phyloP scores from a whole-genome alignment of 2,329 filamentous ascomycete genomes.

The Plenodomus lindquistii region DNA sequence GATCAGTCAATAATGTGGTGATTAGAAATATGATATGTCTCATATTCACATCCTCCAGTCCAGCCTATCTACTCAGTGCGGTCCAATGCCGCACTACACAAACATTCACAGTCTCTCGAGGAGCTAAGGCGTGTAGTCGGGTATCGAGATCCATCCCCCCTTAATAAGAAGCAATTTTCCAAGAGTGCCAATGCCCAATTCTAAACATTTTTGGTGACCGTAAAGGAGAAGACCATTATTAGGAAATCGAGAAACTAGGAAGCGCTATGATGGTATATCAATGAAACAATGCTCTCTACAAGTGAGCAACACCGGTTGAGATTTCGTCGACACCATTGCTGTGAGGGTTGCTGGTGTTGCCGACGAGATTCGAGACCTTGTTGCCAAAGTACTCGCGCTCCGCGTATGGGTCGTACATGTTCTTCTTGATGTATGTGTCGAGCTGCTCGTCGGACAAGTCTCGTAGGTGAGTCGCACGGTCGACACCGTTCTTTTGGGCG shows the following conservation, averaged over 20 bases:
- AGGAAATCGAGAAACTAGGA: not conserved
- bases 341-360: slow-evolving; percentile 21
- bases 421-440: slow-evolving; percentile 63
- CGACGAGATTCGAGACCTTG: slow-evolving; percentile 41
- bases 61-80: not conserved
- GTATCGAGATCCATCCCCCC: not conserved
- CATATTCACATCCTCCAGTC: not conserved
- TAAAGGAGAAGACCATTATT: not conserved
- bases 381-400: slow-evolving; percentile 49
- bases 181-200: not conserved
- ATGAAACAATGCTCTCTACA: slow-evolving; percentile 27
- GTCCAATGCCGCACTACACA: not conserved
- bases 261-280: slow-evolving; percentile 10
- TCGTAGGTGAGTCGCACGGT: slow-evolving; percentile 63
- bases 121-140: not conserved
- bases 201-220: not conserved
- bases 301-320: slow-evolving; percentile 35
- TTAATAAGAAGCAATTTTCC: not conserved
- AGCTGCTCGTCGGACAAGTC: slow-evolving; percentile 69
- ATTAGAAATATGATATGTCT: not conserved
- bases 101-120: not conserved
- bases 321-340: slow-evolving; percentile 31
- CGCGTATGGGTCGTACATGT: slow-evolving; percentile 57
- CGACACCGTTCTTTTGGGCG: slow-evolving; percentile 74
- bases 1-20: not conserved